phyloP scores from a whole-genome alignment of 805 yeast species.

The Hanseniaspora occidentalis region DNA sequence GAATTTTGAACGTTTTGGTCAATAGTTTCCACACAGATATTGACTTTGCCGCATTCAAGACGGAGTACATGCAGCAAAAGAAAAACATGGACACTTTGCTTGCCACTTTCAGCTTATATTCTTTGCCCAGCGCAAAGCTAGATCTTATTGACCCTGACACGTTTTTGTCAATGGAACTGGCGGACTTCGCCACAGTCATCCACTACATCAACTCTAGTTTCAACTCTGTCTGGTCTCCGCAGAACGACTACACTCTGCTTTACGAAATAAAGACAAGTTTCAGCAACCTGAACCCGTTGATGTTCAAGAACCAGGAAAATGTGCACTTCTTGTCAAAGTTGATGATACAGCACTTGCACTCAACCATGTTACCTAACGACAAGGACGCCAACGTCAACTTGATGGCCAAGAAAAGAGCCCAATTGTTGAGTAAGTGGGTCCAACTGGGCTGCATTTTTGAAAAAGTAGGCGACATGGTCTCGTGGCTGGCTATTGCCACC shows the following conservation, averaged over 20 bases:
- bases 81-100: background rate
- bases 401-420: constrained; percentile 37
- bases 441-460: constrained; percentile 69
- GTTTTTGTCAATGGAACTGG: constrained; percentile 43
- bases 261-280: constrained; percentile 29
- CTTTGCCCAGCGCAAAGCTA: background rate
- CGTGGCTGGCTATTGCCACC: constrained; percentile 86
- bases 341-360: constrained; percentile 54
- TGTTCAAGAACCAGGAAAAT: constrained; percentile 53
- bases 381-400: constrained; percentile 9
- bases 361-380: constrained; percentile 19
- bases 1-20: constrained; percentile 34
- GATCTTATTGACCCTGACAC: constrained; percentile 18
- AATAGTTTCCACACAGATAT: background rate
- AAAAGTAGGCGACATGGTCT: constrained; percentile 78
- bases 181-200: constrained; percentile 48
- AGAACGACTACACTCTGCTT: constrained; percentile 62
- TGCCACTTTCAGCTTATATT: background rate
- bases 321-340: constrained; percentile 71
- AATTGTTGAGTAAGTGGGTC: constrained; percentile 70
- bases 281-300: constrained; percentile 54
- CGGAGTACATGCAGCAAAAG: background rate
- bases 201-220: constrained; percentile 56
- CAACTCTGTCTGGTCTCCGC: constrained; percentile 64
- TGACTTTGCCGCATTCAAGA: background rate